Evolutionary conservation across 2,329 filamentous ascomycete genomes (phyloP).

Genomic region (Dothidotthia symphoricarpi): DNA sequence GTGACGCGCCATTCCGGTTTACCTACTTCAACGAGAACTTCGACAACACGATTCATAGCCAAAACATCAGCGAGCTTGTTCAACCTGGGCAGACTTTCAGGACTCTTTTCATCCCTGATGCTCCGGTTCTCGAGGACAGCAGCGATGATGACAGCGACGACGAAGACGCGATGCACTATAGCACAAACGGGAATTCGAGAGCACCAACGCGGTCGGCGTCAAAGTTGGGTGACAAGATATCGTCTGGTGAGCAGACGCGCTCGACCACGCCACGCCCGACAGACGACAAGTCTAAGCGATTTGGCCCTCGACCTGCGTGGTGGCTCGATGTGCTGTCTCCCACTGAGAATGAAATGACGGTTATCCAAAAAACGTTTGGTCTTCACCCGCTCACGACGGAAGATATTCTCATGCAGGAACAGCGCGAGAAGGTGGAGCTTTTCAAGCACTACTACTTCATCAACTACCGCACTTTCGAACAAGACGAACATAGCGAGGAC

Average conservation of each 20-base stretch:
- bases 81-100: slow-evolving; percentile 81
- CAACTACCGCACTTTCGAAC: slow-evolving; percentile 97
- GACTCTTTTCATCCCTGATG: slow-evolving; percentile 89
- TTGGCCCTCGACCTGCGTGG: slow-evolving; percentile 85
- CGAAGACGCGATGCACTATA: slow-evolving; percentile 36
- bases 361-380: slow-evolving; percentile 86
- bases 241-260: slow-evolving; percentile 46
- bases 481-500: slow-evolving; percentile 83
- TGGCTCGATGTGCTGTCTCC: slow-evolving; percentile 93
- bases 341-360: slow-evolving; percentile 93
- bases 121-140: slow-evolving; percentile 62
- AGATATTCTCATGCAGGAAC: slow-evolving; percentile 96
- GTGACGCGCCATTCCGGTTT: slow-evolving; percentile 89
- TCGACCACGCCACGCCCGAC: slow-evolving; percentile 52
- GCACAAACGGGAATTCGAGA: slow-evolving; percentile 29
- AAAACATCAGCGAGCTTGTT: slow-evolving; percentile 88
- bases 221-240: slow-evolving; percentile 34
- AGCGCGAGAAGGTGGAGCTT: slow-evolving; percentile 94
- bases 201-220: slow-evolving; percentile 25
- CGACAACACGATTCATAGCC: slow-evolving; percentile 91
- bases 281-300: slow-evolving; percentile 41
- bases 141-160: slow-evolving; percentile 65
- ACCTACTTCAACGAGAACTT: slow-evolving; percentile 99
- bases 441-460: slow-evolving; percentile 99
- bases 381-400: slow-evolving; percentile 95